A percentile compares a stretch with the other conserved stretches of the same genome.
phyloP scores from a whole-genome alignment of 306 rosid species.

The Quercus glauca region DNA sequence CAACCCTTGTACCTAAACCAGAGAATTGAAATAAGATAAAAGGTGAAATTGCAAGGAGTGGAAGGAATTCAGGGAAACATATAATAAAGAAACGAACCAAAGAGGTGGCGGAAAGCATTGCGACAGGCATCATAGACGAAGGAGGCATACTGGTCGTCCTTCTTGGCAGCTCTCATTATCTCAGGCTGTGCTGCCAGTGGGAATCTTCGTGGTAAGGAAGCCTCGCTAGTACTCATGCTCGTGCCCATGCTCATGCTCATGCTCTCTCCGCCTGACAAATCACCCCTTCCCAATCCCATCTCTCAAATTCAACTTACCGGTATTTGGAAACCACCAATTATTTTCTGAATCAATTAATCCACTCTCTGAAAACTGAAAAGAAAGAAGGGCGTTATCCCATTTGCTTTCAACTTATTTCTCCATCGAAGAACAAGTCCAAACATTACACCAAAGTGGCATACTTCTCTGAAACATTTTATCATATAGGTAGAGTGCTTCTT shows the following conservation, averaged over 20 bases:
- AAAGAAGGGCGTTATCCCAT: no score
- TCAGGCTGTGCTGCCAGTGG: slow-evolving; percentile 93
- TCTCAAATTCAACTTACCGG: neutral
- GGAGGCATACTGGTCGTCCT: slow-evolving; percentile 96
- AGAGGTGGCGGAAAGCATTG: slow-evolving; percentile 95
- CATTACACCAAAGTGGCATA: no score
- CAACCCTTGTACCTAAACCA: slow-evolving; percentile 56
- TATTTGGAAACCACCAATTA: no score
- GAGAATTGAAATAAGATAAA: neutral
- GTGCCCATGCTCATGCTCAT: no score
- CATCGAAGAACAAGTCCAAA: no score
- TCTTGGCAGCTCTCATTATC: slow-evolving; percentile 94
- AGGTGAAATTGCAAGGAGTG: neutral
- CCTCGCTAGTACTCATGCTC: slow-evolving; percentile 29
- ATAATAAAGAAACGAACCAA: slow-evolving; percentile 42
- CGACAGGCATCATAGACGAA: slow-evolving; percentile 93
- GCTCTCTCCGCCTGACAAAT: slow-evolving; percentile 25
- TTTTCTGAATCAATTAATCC: no score
- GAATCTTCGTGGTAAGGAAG: slow-evolving; percentile 41
- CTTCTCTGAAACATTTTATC: no score
- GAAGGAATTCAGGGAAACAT: neutral
- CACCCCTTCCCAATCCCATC: slow-evolving; percentile 24
- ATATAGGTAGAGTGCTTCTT: no score
- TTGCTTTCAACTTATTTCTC: no score
- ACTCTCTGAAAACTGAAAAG: neutral